phyloP scores from a whole-genome alignment of 176 grass and related monocot genomes.

The Tillandsia fasciculata region DNA sequence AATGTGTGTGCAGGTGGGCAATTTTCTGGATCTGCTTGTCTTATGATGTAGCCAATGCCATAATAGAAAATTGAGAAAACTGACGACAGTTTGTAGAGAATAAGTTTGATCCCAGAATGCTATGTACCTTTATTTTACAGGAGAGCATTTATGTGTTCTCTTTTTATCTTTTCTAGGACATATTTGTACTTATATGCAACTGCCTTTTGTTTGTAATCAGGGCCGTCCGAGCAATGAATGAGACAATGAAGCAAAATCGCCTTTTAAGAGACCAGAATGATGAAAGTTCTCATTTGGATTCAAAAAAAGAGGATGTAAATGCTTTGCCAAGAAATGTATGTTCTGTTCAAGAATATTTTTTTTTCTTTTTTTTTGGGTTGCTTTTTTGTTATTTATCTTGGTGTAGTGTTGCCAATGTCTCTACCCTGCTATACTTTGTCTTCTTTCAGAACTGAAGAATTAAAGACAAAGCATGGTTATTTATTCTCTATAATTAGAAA shows the following conservation, averaged over 20 bases:
- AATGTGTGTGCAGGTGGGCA: too few relatives aligned
- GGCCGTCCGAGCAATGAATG: slow-evolving; percentile 78
- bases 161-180: not conserved
- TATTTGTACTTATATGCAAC: not conserved
- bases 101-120: too few relatives aligned
- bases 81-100: too few relatives aligned
- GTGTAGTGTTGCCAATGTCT: not conserved
- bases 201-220: slow-evolving; percentile 34
- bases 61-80: too few relatives aligned
- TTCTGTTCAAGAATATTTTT: not conserved
- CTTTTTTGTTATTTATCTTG: too few relatives aligned
- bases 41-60: too few relatives aligned
- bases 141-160: not conserved
- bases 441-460: too few relatives aligned
- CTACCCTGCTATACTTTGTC: not conserved
- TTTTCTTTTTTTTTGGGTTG: not conserved
- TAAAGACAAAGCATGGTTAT: too few relatives aligned
- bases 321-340: slow-evolving; percentile 52
- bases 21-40: too few relatives aligned
- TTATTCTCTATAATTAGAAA: too few relatives aligned
- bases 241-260: slow-evolving; percentile 69
- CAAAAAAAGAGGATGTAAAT: slow-evolving; percentile 20
- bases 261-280: slow-evolving; percentile 44
- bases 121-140: too few relatives aligned
- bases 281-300: slow-evolving; percentile 31